Evolutionary conservation across 331 rosid genomes (phyloP).

Genomic region (Prunus yedoensis): DNA sequence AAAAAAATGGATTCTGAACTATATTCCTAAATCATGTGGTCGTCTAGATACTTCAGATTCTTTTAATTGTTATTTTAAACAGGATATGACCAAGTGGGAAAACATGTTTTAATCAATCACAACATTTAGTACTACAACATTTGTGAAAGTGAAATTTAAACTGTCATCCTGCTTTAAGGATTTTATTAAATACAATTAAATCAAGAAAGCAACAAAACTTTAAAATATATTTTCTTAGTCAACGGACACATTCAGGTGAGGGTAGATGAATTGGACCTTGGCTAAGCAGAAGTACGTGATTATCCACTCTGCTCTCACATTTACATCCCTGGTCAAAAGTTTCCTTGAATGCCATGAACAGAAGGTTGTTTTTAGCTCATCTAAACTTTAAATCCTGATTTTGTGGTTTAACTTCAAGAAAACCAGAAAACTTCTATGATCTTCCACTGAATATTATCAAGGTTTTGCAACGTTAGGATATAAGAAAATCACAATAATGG

Average conservation of each 20-base stretch:
- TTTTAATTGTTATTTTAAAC: no score
- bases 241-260: not conserved
- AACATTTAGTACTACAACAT: not conserved
- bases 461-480: not conserved
- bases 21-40: no score
- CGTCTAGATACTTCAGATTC: no score
- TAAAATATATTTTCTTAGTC: no score
- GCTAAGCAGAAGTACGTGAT: not conserved
- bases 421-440: not conserved
- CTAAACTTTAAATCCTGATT: no score
- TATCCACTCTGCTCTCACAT: not conserved
- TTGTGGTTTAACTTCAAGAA: not conserved
- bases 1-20: not conserved
- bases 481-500: no score
- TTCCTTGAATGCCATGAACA: not conserved
- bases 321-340: not conserved
- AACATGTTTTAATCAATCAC: not conserved
- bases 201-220: not conserved
- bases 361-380: no score
- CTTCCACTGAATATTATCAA: not conserved
- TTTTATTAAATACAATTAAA: not conserved
- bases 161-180: not conserved
- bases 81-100: not conserved
- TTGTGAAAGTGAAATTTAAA: not conserved
- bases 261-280: not conserved